phyloP scores from a whole-genome alignment of 2,329 filamentous ascomycete genomes.

The Claviceps sp. region DNA sequence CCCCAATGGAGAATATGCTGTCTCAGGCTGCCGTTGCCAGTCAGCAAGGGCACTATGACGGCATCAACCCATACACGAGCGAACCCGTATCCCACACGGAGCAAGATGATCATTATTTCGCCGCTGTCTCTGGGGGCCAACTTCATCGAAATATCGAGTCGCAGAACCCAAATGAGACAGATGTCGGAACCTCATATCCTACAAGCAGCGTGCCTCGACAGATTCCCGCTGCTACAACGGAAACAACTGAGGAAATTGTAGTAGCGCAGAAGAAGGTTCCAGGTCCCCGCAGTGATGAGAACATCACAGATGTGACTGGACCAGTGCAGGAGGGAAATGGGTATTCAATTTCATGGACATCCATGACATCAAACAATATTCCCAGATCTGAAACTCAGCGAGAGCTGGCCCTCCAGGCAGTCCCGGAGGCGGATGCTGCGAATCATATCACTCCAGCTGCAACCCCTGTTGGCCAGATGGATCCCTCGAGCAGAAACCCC shows the following conservation, averaged over 20 bases:
- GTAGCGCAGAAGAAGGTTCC: neutral
- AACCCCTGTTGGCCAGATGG: constrained; percentile 2
- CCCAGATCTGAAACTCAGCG: constrained; percentile 13
- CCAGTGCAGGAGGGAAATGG: constrained; percentile 3
- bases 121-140: constrained; percentile 7
- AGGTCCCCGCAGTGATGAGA: neutral
- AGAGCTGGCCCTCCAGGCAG: constrained; percentile 8
- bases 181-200: neutral
- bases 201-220: neutral
- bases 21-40: constrained; percentile 37
- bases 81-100: constrained; percentile 21
- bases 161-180: neutral
- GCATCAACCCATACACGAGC: constrained; percentile 43
- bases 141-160: constrained; percentile 8
- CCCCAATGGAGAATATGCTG: constrained; percentile 33
- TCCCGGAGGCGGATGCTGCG: constrained; percentile 9
- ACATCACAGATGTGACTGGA: constrained; percentile 8
- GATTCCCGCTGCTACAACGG: neutral
- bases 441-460: constrained; percentile 5
- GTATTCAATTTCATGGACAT: constrained; percentile 8
- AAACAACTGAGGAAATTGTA: neutral
- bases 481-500: constrained; percentile 12
- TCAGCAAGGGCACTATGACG: constrained; percentile 37
- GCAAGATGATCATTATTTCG: constrained; percentile 8
- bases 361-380: constrained; percentile 6